Conservation (phyloP, 1,284 basidiomycete genomes). For the Gymnopus androsaceus region DNA sequence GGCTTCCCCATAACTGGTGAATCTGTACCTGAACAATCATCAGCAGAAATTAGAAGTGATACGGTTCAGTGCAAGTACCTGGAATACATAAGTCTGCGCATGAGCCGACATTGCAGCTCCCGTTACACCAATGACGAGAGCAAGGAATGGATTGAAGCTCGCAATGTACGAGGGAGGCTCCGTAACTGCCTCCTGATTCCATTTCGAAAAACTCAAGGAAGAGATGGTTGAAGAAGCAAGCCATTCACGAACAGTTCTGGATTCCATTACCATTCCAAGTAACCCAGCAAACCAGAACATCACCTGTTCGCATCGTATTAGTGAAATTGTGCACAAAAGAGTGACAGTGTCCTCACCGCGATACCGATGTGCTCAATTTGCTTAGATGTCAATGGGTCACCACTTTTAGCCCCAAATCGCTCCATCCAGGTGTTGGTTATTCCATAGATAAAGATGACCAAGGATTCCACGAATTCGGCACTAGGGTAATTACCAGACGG, state of each 20-base stretch:
- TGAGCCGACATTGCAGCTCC: slow-evolving; percentile 97
- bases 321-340: slow-evolving; percentile 2
- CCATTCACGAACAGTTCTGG: slow-evolving; percentile 70
- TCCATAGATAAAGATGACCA: slow-evolving; percentile 89
- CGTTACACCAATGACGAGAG: slow-evolving; percentile 90
- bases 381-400: slow-evolving; percentile 89
- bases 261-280: slow-evolving; percentile 89
- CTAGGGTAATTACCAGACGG: slow-evolving; percentile 55
- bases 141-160: slow-evolving; percentile 94
- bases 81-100: slow-evolving; percentile 86
- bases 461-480: slow-evolving; percentile 88
- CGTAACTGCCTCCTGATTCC: slow-evolving; percentile 44
- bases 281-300: slow-evolving; percentile 98
- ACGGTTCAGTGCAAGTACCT: slow-evolving; percentile 42
- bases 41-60: not conserved
- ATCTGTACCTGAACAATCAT: slow-evolving; percentile 67
- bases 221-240: slow-evolving; percentile 58
- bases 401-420: slow-evolving; percentile 80
- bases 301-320: slow-evolving; percentile 37
- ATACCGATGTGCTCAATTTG: slow-evolving; percentile 96
- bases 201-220: slow-evolving; percentile 39
- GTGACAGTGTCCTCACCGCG: slow-evolving; percentile 56
- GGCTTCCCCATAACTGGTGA: slow-evolving; percentile 88
- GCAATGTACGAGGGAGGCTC: slow-evolving; percentile 75
- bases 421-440: slow-evolving; percentile 97